A percentile compares a stretch with the other conserved stretches of the same genome.
Evolutionary conservation across 2,329 filamentous ascomycete species (phyloP).

Genomic region (Fusarium sp.): DNA sequence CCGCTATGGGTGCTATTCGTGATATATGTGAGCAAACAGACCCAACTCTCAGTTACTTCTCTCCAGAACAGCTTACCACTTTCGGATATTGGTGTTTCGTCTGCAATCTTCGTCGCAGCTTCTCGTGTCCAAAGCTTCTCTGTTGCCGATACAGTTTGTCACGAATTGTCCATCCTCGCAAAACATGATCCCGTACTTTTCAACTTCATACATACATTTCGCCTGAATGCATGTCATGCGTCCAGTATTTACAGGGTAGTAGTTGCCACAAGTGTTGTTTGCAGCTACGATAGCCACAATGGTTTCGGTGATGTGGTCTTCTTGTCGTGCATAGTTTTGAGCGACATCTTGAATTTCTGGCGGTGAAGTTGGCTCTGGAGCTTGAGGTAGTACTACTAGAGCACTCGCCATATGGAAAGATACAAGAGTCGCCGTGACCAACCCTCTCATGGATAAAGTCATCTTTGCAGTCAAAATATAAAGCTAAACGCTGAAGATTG

Average conservation of each 20-base stretch:
- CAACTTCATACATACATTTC: too few relatives aligned
- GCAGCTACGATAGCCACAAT: constrained; percentile 15
- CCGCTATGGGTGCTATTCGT: constrained; percentile 4
- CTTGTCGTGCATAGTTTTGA: constrained; percentile 12
- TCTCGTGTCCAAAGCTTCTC: constrained; percentile 6
- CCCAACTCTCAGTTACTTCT: not conserved
- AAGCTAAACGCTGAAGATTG: not conserved
- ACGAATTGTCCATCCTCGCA: too few relatives aligned
- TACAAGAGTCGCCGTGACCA: not conserved
- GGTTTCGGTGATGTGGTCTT: constrained; percentile 8
- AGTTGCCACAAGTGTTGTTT: constrained; percentile 24
- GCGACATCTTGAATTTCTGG: constrained; percentile 5
- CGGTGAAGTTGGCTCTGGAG: constrained; percentile 21
- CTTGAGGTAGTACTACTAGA: constrained; percentile 20
- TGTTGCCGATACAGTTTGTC: too few relatives aligned
- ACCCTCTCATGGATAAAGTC: not conserved
- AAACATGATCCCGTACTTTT: too few relatives aligned
- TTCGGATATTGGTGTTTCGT: constrained; percentile 27
- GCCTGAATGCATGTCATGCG: too few relatives aligned
- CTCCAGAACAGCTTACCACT: constrained; percentile 12
- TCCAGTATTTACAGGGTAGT: not conserved
- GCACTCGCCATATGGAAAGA: constrained; percentile 19
- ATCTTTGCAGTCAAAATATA: not conserved
- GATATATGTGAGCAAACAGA: not conserved
- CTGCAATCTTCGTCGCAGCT: constrained; percentile 32